Conservation (phyloP, 352 stramenopile species). For the Globisporangium spinosum region DNA sequence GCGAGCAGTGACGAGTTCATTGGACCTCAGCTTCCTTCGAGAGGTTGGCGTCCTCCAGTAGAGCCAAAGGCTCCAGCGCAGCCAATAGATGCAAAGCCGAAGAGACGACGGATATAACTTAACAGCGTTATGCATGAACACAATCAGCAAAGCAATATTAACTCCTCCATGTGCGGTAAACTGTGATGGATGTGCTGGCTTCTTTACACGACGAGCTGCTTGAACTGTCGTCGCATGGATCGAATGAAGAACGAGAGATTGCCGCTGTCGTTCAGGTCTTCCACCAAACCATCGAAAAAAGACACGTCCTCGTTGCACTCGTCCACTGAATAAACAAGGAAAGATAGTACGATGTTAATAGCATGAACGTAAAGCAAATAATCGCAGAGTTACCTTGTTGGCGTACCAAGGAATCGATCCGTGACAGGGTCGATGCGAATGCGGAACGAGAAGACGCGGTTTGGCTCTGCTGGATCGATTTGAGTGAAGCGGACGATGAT, state of each 20-base stretch:
- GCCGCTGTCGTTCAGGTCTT: constrained; percentile 55
- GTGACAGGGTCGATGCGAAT: constrained; percentile 60
- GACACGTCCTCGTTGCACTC: constrained; percentile 54
- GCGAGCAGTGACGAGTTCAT: constrained; percentile 4
- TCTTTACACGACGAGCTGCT: constrained; percentile 41
- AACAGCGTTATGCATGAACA: not conserved
- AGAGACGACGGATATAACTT: constrained; percentile 10
- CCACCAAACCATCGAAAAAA: constrained; percentile 42
- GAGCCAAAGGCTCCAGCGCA: not conserved
- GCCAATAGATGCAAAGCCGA: constrained; percentile 4
- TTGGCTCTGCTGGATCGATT: constrained; percentile 50
- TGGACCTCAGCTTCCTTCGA: constrained; percentile 4
- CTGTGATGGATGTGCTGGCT: not conserved
- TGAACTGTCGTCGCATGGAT: constrained; percentile 77
- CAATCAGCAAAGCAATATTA: constrained; percentile 13
- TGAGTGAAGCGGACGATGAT: constrained; percentile 69
- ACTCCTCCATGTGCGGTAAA: constrained; percentile 3
- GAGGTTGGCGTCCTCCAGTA: not conserved
- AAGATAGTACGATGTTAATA: too few species aligned
- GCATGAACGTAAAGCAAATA: not conserved
- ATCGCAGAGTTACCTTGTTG: not conserved
- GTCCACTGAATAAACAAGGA: constrained; percentile 39
- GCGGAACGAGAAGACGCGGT: constrained; percentile 66
- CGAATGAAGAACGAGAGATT: constrained; percentile 77
- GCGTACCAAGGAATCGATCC: constrained; percentile 59